Evolutionary conservation across 768 basidiomycete species (phyloP).

Genomic region (Harrya chromipes): DNA sequence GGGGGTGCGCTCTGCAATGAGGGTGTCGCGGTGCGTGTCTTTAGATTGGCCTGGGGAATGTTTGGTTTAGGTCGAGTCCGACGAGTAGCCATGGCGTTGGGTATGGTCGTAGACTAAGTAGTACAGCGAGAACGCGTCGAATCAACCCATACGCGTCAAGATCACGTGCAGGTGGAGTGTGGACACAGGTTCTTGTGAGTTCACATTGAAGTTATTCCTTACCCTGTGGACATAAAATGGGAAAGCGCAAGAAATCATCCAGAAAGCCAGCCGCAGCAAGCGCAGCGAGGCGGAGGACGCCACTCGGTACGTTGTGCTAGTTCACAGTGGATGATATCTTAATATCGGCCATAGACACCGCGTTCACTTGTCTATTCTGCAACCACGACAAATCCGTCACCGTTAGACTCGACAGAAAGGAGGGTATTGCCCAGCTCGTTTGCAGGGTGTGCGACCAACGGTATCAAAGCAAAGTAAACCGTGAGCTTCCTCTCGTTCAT

Average conservation of each 20-base stretch:
- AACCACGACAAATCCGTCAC: constrained; percentile 89
- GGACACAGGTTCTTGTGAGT: neutral
- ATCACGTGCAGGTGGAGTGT: constrained; percentile 29
- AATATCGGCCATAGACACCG: constrained; percentile 52
- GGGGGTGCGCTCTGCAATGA: constrained; percentile 30
- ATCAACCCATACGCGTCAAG: constrained; percentile 27
- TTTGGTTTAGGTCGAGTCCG: constrained; percentile 45
- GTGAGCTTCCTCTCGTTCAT: constrained; percentile 42
- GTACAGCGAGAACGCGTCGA: constrained; percentile 29
- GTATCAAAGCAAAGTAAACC: constrained; percentile 84
- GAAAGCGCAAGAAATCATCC: constrained; percentile 88
- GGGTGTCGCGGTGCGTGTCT: constrained; percentile 48
- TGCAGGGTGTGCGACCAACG: constrained; percentile 86
- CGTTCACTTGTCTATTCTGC: constrained; percentile 86
- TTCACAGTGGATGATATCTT: neutral
- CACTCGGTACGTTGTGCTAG: constrained; percentile 52
- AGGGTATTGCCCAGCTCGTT: constrained; percentile 73
- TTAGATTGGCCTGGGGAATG: constrained; percentile 33
- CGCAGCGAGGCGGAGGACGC: constrained; percentile 61
- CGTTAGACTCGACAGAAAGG: constrained; percentile 82
- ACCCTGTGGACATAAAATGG: constrained; percentile 45
- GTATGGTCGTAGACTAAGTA: too few species aligned
- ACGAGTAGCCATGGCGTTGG: constrained; percentile 57
- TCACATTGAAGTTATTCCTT: too few species aligned
- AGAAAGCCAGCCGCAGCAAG: constrained; percentile 70